Evolutionary conservation across 495 filamentous ascomycete species (phyloP).

Genomic region (Neurospora sp.): DNA sequence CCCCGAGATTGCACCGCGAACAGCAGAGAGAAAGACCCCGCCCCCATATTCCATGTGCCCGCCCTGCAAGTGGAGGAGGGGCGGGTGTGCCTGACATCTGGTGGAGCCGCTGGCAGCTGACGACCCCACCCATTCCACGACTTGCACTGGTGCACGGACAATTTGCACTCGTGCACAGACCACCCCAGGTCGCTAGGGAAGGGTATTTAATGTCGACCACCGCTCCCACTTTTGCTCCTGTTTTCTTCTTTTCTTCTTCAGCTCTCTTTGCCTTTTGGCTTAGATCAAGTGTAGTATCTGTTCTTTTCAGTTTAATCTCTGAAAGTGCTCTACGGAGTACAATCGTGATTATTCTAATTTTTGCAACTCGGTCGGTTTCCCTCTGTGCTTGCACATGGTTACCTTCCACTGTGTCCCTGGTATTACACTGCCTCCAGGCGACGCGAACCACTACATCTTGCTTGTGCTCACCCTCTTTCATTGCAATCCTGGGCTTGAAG

Average conservation of each 20-base stretch:
- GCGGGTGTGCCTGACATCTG: background rate
- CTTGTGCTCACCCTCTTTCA: background rate
- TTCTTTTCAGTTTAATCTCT: slow-evolving; percentile 97
- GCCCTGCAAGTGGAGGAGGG: background rate
- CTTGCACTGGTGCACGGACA: background rate
- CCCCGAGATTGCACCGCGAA: background rate
- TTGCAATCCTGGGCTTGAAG: background rate
- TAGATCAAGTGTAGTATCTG: slow-evolving; percentile 99
- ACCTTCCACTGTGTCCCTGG: slow-evolving; percentile 66
- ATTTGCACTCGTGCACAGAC: background rate
- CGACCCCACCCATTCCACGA: background rate
- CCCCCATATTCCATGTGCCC: background rate
- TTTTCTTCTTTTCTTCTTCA: slow-evolving; percentile 21
- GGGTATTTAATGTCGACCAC: background rate
- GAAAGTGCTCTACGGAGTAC: slow-evolving; percentile 55
- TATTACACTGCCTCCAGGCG: slow-evolving; percentile 80
- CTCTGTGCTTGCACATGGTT: slow-evolving; percentile 71
- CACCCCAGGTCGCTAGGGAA: background rate
- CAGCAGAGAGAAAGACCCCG: background rate
- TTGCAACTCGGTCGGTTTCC: slow-evolving; percentile 28
- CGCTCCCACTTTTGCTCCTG: background rate
- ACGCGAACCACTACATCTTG: slow-evolving; percentile 48
- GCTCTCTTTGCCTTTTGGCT: slow-evolving; percentile 56
- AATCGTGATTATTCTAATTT: slow-evolving; percentile 84
- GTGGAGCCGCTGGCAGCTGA: background rate